Evolutionary conservation across 441 rosid species (phyloP).

Genomic region (Euphorbia celastroides): DNA sequence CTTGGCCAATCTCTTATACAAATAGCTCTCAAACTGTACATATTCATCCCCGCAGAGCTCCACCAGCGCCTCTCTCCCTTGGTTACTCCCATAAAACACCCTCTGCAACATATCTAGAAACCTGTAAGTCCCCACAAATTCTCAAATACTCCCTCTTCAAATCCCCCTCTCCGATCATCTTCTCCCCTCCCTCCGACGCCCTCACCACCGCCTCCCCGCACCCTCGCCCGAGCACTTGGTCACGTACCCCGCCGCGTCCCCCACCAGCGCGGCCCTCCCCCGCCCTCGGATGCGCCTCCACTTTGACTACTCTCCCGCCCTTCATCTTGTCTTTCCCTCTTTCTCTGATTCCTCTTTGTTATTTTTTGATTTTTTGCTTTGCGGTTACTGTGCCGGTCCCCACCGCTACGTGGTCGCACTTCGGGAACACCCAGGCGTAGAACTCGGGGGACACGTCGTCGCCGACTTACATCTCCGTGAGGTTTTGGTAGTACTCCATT

Average conservation of each 20-base stretch:
- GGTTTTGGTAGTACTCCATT: constrained; percentile 51
- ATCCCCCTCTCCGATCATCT: constrained; percentile 38
- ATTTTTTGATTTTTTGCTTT: constrained; percentile 36
- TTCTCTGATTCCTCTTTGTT: constrained; percentile 40
- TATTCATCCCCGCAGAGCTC: constrained; percentile 59
- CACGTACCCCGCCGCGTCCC: constrained; percentile 57
- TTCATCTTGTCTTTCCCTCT: constrained; percentile 39
- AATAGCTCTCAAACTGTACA: constrained; percentile 59
- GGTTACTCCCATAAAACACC: constrained; percentile 43
- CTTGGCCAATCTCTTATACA: constrained; percentile 47
- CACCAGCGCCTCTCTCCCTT: constrained; percentile 53
- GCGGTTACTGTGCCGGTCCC: constrained; percentile 48
- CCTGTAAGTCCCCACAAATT: constrained; percentile 35
- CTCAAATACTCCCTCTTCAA: constrained; percentile 50
- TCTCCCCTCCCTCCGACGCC: constrained; percentile 38
- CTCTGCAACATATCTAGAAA: constrained; percentile 46
- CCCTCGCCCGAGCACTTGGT: constrained; percentile 60
- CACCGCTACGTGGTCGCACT: constrained; percentile 71
- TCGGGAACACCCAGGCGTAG: constrained; percentile 64
- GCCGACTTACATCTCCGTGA: constrained; percentile 63
- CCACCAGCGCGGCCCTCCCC: constrained; percentile 53
- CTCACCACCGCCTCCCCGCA: constrained; percentile 47
- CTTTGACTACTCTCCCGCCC: constrained; percentile 51
- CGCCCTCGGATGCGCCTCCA: constrained; percentile 56
- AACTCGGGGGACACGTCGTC: constrained; percentile 66